Base-by-base conservation (phyloP, 306 rosid species). In the Echinosophora koreensis region DNA sequence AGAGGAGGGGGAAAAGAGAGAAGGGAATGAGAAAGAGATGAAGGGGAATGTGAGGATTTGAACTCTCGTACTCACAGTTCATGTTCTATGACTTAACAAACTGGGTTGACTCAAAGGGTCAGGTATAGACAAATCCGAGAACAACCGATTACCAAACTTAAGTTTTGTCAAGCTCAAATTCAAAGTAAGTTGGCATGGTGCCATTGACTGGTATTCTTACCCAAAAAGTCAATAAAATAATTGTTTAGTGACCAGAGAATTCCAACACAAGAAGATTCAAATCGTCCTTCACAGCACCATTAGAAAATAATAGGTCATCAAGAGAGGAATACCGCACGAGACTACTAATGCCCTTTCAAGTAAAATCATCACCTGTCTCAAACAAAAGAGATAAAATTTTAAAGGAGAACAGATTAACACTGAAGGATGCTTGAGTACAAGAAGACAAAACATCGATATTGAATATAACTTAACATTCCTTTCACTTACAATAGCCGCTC, bases 381-480 rank as follows among this genome's bases (percentile, higher is more conserved):
- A 16, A 34, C n/a, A 32, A 14, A 49, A 2, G 12, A 3, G 18
- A 16, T 7, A 17, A 14, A 9, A 10, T 18, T 56, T 56, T 16
- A 22, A 47, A 41, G 27, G 18, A 27, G 42, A 17, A 59, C 57
- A 37, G 55, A 61, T 64, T 47, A 75, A 80, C 59, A 77, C 47
- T 11, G 22, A 77, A 72, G 50, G 51, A 35, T 1, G 74, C 54
- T 22, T 7, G 34, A 39, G 39, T 22, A 47, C 18, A 18, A 9
- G 11, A 74, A 35, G 56, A 22, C 55, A 65, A 22, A 63, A 52
- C 8, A 60, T 71, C 14, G 73, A 82, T 66, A 70, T 58, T 49
- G 56, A 83, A 81, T 76, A 81, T 64, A 72, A 76, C 83, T 83
- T 87, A 87, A 84, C 91, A 87, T 85, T 85, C 85, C 80, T 84